Percentiles rank a stretch among this genome's conserved stretches.
Evolutionary conservation across 1,284 basidiomycete species (phyloP).

Genomic region (Ganoderma multipileum): DNA sequence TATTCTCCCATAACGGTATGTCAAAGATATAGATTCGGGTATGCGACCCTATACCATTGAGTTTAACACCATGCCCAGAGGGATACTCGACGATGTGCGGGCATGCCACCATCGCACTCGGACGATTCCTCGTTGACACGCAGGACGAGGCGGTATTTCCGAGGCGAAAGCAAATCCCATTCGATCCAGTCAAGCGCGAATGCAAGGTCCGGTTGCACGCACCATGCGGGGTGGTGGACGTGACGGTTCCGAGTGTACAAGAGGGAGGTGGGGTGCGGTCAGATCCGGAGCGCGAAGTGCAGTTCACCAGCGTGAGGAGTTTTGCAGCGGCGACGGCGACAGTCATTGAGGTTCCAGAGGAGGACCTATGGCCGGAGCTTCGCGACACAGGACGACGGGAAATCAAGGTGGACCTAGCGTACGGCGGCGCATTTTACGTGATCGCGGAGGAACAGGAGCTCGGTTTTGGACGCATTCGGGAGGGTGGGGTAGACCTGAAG

Average conservation of each 20-base stretch:
- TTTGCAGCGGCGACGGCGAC: slow-evolving; percentile 42
- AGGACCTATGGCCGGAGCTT: slow-evolving; percentile 40
- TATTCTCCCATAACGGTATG: slow-evolving; percentile 54
- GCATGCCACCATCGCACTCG: slow-evolving; percentile 54
- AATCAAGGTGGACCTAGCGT: slow-evolving; percentile 46
- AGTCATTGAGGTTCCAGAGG: slow-evolving; percentile 38
- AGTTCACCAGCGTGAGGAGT: slow-evolving; percentile 46
- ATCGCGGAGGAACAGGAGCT: slow-evolving; percentile 44
- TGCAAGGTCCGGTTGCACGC: slow-evolving; percentile 44
- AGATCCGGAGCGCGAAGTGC: slow-evolving; percentile 41
- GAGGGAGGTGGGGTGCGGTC: slow-evolving; percentile 31
- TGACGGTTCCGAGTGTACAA: slow-evolving; percentile 40
- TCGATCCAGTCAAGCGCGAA: slow-evolving; percentile 32
- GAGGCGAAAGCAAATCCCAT: slow-evolving; percentile 35
- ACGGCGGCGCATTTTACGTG: slow-evolving; percentile 53
- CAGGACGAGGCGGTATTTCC: slow-evolving; percentile 43
- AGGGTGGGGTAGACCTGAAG: slow-evolving; percentile 27
- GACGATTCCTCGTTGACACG: slow-evolving; percentile 50
- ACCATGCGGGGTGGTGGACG: slow-evolving; percentile 47
- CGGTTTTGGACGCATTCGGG: slow-evolving; percentile 40
- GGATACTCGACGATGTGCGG: slow-evolving; percentile 58
- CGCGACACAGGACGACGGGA: slow-evolving; percentile 19
- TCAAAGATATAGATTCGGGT: background rate
- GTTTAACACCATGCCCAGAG: slow-evolving; percentile 36
- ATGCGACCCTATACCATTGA: background rate